Base-by-base conservation (phyloP, 345 rosid genomes). In the Salix brachista region DNA sequence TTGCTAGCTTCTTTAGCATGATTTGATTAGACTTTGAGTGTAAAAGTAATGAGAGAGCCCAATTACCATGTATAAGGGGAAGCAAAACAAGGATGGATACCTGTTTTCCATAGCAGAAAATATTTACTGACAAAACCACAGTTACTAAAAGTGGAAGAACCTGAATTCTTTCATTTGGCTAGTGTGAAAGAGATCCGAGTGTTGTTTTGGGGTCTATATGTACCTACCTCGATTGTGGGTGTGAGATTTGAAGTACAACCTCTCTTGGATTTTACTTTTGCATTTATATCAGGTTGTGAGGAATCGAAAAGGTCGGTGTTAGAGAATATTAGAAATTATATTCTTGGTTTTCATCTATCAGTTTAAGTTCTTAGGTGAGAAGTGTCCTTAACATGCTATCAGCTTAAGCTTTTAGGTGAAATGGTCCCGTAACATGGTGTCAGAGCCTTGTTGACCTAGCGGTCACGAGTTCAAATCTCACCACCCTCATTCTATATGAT, bases 211-310 rank as follows among this genome's bases (percentile, higher is more conserved):
- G 67, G 28, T 21, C 23, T 8, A 39, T 14, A 5, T 34, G 66
- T 34, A 34, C 25, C 71, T 62, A 54, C 4, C 34, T 32, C 0
- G 56, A 56, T 36, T 48, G 70, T 66, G 62, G 26, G 32, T 52
- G 39, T 6, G 77, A 73, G 52, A 82, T 62, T 82, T 42, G 69
- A 76, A 73, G 84, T 65, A 28, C 41, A 68, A 25, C 42, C n/a
- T 37, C 36, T 36, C 65, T 61, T 64, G 73, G 36, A 28, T 30
- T 60, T 32, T 68, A 56, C 65, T 60, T 71, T 67, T 44, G 50
- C 83, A 77, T 69, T 36, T 67, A 75, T 75, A 69, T 64, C 60
- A 72, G 72, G 68, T 23, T 61, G 72, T 44, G 34, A 72, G 76
- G 75, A 72, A 78, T 67, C 66, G 70, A 50, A n/a, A 3, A 60